Evolutionary conservation across 176 grass and related monocot species (phyloP).

Genomic region (Chrysopogon serrulatus): DNA sequence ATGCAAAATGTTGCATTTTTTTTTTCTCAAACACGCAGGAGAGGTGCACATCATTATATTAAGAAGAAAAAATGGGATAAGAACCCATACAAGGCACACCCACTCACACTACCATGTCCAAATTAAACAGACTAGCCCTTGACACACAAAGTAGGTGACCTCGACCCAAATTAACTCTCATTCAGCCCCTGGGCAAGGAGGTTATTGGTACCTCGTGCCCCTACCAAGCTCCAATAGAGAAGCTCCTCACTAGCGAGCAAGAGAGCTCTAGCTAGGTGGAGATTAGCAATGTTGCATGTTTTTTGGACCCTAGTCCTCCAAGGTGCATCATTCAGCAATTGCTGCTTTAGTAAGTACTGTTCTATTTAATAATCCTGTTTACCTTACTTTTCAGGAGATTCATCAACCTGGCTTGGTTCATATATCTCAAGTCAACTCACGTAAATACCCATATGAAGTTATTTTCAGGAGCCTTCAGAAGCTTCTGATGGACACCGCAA

Average conservation of each 20-base stretch:
- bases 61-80: no score
- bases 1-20: neutral
- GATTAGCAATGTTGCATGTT: no score
- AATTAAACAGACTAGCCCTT: no score
- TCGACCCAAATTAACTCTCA: neutral
- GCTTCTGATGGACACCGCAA: constrained; percentile 92
- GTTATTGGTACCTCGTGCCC: neutral
- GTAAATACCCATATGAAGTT: constrained; percentile 75
- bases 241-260: no score
- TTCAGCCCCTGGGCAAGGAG: neutral
- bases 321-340: neutral
- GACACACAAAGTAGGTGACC: no score
- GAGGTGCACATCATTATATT: no score
- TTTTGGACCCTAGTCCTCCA: neutral
- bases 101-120: no score
- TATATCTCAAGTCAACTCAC: constrained; percentile 69
- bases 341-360: neutral
- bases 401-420: constrained; percentile 76
- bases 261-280: no score
- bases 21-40: no score
- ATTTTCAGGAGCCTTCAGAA: constrained; percentile 91
- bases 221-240: no score
- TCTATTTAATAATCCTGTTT: neutral
- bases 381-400: constrained; percentile 57
- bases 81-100: neutral